Evolutionary conservation across 345 rosid genomes (phyloP).

Genomic region (Chamaenerion angustifolium): DNA sequence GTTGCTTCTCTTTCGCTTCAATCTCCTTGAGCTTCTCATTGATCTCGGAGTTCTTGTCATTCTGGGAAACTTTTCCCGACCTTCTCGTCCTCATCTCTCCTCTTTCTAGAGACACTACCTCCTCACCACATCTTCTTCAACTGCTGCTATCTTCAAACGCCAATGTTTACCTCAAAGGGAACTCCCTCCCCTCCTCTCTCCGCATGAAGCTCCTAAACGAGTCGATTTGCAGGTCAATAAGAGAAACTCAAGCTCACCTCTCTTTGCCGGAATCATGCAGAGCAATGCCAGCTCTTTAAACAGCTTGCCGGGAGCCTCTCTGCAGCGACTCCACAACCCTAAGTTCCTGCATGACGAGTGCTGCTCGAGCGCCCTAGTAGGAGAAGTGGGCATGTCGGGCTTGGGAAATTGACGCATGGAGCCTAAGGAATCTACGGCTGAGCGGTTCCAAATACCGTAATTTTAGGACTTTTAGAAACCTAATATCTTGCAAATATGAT

Average conservation of each 20-base stretch:
- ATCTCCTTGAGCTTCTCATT: slow-evolving; percentile 8
- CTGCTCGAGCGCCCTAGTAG: too few relatives aligned
- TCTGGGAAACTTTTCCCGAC: background rate
- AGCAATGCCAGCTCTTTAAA: too few relatives aligned
- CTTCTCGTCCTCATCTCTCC: slow-evolving; percentile 9
- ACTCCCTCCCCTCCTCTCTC: slow-evolving; percentile 6
- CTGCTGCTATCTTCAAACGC: slow-evolving; percentile 9
- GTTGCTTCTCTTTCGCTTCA: slow-evolving; percentile 7
- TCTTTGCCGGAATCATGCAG: too few relatives aligned
- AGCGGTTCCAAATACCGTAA: too few relatives aligned
- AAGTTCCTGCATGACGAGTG: too few relatives aligned
- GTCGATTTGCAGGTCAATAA: background rate
- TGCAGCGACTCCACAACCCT: too few relatives aligned
- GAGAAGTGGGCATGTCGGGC: too few relatives aligned
- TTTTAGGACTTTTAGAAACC: too few relatives aligned
- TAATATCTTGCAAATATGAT: too few relatives aligned
- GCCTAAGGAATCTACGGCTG: too few relatives aligned
- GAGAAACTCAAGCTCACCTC: slow-evolving; percentile 1
- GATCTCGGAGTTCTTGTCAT: slow-evolving; percentile 1
- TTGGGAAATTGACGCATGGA: too few relatives aligned
- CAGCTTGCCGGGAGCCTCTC: too few relatives aligned
- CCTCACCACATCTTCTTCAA: slow-evolving; percentile 5
- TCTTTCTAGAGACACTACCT: background rate
- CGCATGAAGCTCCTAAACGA: slow-evolving; percentile 2
- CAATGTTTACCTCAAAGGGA: background rate